A percentile compares a stretch with the other conserved stretches of the same genome.
phyloP scores from a whole-genome alignment of 768 basidiomycete genomes.

The Hygrocybe coccinea region DNA sequence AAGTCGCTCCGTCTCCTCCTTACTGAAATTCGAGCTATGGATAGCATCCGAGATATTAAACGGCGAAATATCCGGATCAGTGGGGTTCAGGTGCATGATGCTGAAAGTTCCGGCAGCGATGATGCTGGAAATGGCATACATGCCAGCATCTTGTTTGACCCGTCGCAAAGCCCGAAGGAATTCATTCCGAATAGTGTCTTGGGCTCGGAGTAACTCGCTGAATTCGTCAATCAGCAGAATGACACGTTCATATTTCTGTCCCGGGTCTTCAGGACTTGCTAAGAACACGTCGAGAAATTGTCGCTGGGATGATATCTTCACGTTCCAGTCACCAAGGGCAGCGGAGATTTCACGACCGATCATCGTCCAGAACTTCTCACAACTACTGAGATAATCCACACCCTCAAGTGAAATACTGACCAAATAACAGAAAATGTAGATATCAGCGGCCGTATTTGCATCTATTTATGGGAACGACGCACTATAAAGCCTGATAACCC shows the following conservation, averaged over 20 bases:
- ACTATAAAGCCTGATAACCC: no score
- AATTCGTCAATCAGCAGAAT: slow-evolving; percentile 13
- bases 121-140: slow-evolving; percentile 3
- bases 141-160: neutral
- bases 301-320: slow-evolving; percentile 2
- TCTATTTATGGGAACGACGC: no score
- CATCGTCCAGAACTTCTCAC: slow-evolving; percentile 1
- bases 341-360: neutral
- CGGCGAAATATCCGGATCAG: slow-evolving; percentile 2
- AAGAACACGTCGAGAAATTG: neutral
- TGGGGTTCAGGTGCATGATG: slow-evolving; percentile 10
- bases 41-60: slow-evolving; percentile 7
- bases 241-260: neutral
- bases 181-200: neutral
- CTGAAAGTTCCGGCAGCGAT: slow-evolving; percentile 12
- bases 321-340: neutral
- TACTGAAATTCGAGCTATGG: slow-evolving; percentile 7
- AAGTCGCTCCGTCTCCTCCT: neutral
- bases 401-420: slow-evolving; percentile 6
- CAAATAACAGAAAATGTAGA: no score
- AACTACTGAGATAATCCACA: neutral
- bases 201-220: slow-evolving; percentile 1
- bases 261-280: no score
- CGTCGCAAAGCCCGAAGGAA: slow-evolving; percentile 9
- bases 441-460: no score